phyloP scores from a whole-genome alignment of 495 filamentous ascomycete species.

The Evansstolkia leycettana region DNA sequence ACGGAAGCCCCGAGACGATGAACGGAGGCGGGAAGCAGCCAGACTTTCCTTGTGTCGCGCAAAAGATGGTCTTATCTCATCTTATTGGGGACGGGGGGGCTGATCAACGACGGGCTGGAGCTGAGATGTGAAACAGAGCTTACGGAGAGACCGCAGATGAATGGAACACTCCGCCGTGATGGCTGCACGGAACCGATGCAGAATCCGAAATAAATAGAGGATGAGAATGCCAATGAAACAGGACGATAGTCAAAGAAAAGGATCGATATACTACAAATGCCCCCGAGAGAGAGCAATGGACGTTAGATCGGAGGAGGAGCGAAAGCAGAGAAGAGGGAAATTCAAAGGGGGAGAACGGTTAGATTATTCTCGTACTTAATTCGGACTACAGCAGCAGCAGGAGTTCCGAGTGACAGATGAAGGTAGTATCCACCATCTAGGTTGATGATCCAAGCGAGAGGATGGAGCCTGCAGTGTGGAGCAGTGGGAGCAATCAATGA shows the following conservation, averaged over 20 bases:
- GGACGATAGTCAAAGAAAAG: background rate
- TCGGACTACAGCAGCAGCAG: too few relatives aligned
- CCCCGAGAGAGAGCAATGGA: too few relatives aligned
- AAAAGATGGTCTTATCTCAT: background rate
- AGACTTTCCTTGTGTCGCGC: slow-evolving; percentile 1
- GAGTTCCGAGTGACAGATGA: too few relatives aligned
- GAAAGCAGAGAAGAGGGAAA: too few relatives aligned
- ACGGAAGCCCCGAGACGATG: slow-evolving; percentile 5
- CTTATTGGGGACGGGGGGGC: background rate
- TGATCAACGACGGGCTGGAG: background rate
- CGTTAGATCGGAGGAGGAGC: too few relatives aligned
- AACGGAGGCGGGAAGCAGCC: slow-evolving; percentile 4
- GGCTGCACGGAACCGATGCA: background rate
- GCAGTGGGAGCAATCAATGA: too few relatives aligned
- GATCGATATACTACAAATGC: background rate
- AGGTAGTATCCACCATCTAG: too few relatives aligned
- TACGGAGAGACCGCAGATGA: background rate
- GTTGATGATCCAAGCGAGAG: too few relatives aligned
- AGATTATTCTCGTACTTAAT: too few relatives aligned
- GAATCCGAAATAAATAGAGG: background rate
- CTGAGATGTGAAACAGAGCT: slow-evolving; percentile 1
- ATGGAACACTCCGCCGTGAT: background rate
- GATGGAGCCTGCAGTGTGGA: too few relatives aligned
- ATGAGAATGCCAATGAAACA: background rate
- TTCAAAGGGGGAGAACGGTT: too few relatives aligned